Evolutionary conservation across 2,329 filamentous ascomycete species (phyloP).

Genomic region (Colletotrichum sp.): DNA sequence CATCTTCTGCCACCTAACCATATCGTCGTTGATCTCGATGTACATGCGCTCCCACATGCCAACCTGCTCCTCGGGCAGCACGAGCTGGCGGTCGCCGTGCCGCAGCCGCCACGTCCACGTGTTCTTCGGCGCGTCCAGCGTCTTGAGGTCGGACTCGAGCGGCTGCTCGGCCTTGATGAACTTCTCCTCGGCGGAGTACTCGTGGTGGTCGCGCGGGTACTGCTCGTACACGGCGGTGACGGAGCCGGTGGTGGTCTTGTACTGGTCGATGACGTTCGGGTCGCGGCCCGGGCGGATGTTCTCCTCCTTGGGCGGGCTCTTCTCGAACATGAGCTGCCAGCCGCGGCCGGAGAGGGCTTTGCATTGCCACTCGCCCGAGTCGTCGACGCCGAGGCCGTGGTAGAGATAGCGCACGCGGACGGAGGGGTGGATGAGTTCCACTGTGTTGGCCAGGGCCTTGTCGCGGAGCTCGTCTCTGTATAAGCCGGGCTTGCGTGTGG

Average conservation of each 20-base stretch:
- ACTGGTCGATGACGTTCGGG: background rate
- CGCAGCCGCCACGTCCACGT: constrained; percentile 17
- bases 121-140: background rate
- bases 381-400: constrained; percentile 32
- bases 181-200: background rate
- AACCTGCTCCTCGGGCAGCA: constrained; percentile 21
- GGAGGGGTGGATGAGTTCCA: constrained; percentile 34
- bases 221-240: constrained; percentile 8
- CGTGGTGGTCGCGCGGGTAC: background rate
- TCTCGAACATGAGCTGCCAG: constrained; percentile 12
- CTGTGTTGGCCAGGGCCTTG: background rate
- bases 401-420: constrained; percentile 35
- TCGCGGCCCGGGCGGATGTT: background rate
- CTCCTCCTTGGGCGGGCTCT: background rate
- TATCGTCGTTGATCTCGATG: constrained; percentile 21
- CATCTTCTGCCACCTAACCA: constrained; percentile 7
- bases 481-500: constrained; percentile 25
- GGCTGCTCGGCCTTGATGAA: constrained; percentile 19
- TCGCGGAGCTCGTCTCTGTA: constrained; percentile 24
- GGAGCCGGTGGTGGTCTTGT: constrained; percentile 1
- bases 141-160: constrained; percentile 11
- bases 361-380: constrained; percentile 28
- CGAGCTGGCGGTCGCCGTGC: background rate
- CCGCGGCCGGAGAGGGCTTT: constrained; percentile 20
- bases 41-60: constrained; percentile 26